Evolutionary conservation across 1,139 yeast genomes (phyloP), one percentile per base, ranked within the genome.

Genomic region (Pichia kudriavzevii): DNA sequence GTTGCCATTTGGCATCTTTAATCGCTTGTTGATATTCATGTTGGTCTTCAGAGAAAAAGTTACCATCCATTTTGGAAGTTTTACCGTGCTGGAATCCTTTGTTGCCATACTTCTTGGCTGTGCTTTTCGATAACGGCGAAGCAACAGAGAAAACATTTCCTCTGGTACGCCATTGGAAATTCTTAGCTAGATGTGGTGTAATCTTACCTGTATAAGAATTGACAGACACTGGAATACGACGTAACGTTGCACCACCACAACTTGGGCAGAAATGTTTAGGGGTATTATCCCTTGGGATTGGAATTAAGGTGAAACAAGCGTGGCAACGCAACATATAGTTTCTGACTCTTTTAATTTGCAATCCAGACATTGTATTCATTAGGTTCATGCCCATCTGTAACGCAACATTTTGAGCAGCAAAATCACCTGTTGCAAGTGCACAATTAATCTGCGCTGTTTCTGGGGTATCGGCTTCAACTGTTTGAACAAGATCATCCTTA

Each of bases 281-380:
- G 33, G 65, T 67, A 4, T 93, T 93, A 45, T 70, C 72, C 50
- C 78, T 80, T 28, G 93, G 85, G 39, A 83, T 67, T 7, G 93
- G 91, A 8, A 80, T 66, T 53, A 87, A 65, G 43, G 74, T 66
- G 72, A 91, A 93, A 61, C 99, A 91, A 1, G 96, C 99, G 58
- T 91, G 96, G 58, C 99, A 91, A 59, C 99, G 72, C 53, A 84
- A 71, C 96, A 88, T 88, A 58, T 84, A 87, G 59, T 81, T 85
- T 58, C 94, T 74, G 32, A 91, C 83, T 56, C 84, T 74, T 48
- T 75, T 80, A 60, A 91, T 87, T 52, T 80, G 87, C 46, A 78
- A 66, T 17, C 98, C 98, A 2, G 91, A 77, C 64, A 76, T 72
- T 22, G 84, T 71, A 57, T 88, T 88, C 74, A 93, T 80, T 47